Conservation (phyloP, 495 filamentous ascomycete genomes). For the Lophiostoma macrostomum region DNA sequence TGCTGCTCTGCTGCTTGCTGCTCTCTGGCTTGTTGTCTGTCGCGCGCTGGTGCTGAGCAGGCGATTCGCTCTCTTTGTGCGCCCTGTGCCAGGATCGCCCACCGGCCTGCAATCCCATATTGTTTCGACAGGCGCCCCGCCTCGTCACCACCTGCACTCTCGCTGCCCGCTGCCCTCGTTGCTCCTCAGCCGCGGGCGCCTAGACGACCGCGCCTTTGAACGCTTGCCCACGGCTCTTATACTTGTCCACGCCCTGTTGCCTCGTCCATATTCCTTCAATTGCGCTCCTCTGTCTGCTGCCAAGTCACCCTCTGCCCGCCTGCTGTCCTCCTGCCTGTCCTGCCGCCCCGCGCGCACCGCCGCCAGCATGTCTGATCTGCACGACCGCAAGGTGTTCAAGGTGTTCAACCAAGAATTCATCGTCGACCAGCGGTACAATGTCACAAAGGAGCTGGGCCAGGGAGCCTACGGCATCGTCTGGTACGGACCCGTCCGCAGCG, state of each 20-base stretch:
- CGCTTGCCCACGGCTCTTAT: not conserved
- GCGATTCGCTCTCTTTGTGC: no score
- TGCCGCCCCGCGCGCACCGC: not conserved
- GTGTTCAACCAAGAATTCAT: slow-evolving; percentile 99
- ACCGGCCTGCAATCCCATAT: not conserved
- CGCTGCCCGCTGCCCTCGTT: not conserved
- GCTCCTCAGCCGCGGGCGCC: slow-evolving; percentile 22
- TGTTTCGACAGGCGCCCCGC: slow-evolving; percentile 3
- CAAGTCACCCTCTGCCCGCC: not conserved
- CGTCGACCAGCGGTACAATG: slow-evolving; percentile 95
- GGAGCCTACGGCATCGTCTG: slow-evolving; percentile 99
- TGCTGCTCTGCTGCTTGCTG: no score
- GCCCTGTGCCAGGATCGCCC: not conserved
- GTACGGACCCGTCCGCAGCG: slow-evolving; percentile 47
- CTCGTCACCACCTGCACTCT: not conserved
- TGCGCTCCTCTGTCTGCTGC: not conserved
- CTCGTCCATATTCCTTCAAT: not conserved
- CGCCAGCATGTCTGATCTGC: slow-evolving; percentile 65
- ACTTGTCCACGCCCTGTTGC: not conserved
- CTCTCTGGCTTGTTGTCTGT: no score
- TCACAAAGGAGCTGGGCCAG: slow-evolving; percentile 97
- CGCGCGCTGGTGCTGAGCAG: no score
- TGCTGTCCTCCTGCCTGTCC: not conserved
- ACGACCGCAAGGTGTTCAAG: slow-evolving; percentile 95
- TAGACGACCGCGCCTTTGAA: slow-evolving; percentile 11